Evolutionary conservation across 2,329 filamentous ascomycete genomes (phyloP), one percentile per base, ranked within the genome.

Genomic region (Trichophyton verrucosum): DNA sequence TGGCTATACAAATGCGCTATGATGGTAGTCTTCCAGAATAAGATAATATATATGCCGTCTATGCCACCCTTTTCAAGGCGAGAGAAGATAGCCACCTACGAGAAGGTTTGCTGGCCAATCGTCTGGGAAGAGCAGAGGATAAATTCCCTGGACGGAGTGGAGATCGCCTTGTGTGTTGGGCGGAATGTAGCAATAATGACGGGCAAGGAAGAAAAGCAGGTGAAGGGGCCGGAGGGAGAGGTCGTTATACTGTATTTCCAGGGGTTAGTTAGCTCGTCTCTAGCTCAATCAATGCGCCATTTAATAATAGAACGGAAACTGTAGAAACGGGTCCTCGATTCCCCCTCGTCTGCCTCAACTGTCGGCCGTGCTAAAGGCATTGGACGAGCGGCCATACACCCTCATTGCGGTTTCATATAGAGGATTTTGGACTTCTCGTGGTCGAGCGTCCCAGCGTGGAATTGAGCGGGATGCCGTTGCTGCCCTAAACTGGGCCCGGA

Each of bases 31-130:
- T 87, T 91, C 69, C 88, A 91, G 73, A 89, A 91, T 68, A 86
- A 86, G 69, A 89, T 91, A 69, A 87, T 91, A 62, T 91, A 91
- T 73, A 89, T 90, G 76, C 86, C 88, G 0, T 86, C 86, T 53
- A 74, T 91, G 58, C 87, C 87, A 17, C 87, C 87, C 1, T 86
- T 86, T 68, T 79, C 87, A 0, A 80, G 87, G 15, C 78, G 80
- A 24, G 86, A 91, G 74, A 83, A 75, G 61, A 85, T 91, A 42
- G 74, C 76, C 2, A 82, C 87, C 66, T 90, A 88, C 68, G 75
- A 76, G 27, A 70, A 71, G 3, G 77, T 81, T 42, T 89, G 85
- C 64, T 75, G 74, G 27, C 83, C 83, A 0, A 76, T 91, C n/a
- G 62, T 69, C 44, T 92, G 88, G 88, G 72, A 77, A n/a, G 84